phyloP scores from a whole-genome alignment of 1,284 basidiomycete genomes.

The Megacollybia platyphylla region DNA sequence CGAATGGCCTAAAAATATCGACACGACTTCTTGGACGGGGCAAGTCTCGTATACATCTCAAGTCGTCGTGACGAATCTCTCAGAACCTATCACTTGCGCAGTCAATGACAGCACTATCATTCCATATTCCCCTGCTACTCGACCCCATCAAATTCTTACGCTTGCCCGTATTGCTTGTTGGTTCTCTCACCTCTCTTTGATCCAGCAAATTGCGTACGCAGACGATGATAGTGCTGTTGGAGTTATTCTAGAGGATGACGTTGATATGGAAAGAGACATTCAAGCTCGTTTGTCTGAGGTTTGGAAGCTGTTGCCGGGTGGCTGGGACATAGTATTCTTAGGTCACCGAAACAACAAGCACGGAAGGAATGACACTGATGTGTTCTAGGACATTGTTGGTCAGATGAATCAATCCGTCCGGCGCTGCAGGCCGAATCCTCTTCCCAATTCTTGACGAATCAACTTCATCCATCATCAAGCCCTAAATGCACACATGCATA shows the following conservation, averaged over 20 bases:
- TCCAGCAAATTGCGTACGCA: slow-evolving; percentile 28
- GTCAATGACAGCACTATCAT: slow-evolving; percentile 28
- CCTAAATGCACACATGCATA: slow-evolving; percentile 67
- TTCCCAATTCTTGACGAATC: slow-evolving; percentile 8
- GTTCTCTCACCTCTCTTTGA: slow-evolving; percentile 55
- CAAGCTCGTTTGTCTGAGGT: slow-evolving; percentile 30
- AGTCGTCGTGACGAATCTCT: neutral
- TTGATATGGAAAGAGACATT: slow-evolving; percentile 68
- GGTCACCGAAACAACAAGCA: slow-evolving; percentile 27
- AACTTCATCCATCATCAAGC: slow-evolving; percentile 38
- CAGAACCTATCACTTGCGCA: slow-evolving; percentile 32
- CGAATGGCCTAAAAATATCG: slow-evolving; percentile 25
- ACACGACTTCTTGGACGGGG: neutral
- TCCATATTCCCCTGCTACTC: slow-evolving; percentile 22
- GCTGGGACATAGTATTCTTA: slow-evolving; percentile 70
- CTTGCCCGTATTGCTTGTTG: slow-evolving; percentile 58
- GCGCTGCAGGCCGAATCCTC: slow-evolving; percentile 7
- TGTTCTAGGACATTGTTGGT: slow-evolving; percentile 57
- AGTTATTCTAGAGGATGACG: slow-evolving; percentile 67
- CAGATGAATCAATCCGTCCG: slow-evolving; percentile 36
- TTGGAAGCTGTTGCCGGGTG: slow-evolving; percentile 42
- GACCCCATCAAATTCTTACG: slow-evolving; percentile 37
- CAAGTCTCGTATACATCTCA: neutral
- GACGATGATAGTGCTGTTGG: slow-evolving; percentile 15
- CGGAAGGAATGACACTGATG: neutral